phyloP scores from a whole-genome alignment of 345 rosid genomes.

The Arabidopsis suecica region DNA sequence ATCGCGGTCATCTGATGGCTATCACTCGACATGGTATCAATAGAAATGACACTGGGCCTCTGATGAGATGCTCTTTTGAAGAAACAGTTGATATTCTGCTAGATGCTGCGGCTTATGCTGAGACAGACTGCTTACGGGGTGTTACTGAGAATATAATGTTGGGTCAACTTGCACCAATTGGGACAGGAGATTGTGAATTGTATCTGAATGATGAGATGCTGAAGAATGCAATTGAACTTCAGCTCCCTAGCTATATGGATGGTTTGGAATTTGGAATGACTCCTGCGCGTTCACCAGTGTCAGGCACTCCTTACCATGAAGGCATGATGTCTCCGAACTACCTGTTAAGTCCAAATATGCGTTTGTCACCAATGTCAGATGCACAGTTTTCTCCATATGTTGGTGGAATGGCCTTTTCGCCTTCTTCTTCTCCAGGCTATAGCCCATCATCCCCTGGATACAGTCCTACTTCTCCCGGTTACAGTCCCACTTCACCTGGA shows the following conservation, averaged over 20 bases:
- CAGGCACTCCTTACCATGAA: constrained; percentile 95
- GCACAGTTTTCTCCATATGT: constrained; percentile 97
- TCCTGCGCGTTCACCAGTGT: constrained; percentile 84
- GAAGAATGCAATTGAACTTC: constrained; percentile 96
- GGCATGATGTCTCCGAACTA: constrained; percentile 97
- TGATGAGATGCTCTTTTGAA: constrained; percentile 99
- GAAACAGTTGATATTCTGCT: constrained; percentile 98
- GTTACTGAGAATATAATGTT: constrained; percentile 97
- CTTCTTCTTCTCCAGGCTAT: constrained; percentile 83
- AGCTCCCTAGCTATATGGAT: constrained; percentile 97
- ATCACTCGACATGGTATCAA: constrained; percentile 98
- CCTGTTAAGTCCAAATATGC: constrained; percentile 78
- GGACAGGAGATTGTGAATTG: constrained; percentile 87
- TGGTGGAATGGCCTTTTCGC: constrained; percentile 87
- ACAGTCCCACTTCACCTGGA: constrained; percentile 84
- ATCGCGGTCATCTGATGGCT: constrained; percentile 98
- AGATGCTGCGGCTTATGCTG: constrained; percentile 97
- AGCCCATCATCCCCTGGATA: constrained; percentile 83
- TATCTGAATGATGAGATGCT: constrained; percentile 96
- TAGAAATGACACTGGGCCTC: constrained; percentile 93
- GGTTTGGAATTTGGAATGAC: constrained; percentile 90
- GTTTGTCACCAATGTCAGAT: constrained; percentile 79
- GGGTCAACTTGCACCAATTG: constrained; percentile 98
- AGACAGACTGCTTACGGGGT: constrained; percentile 80
- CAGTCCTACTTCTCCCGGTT: constrained; percentile 82